These are phyloP conservation scores for Sporothrix brunneoviolacea DNA, from an alignment of 2,329 filamentous ascomycete genomes.

Conservation along the genomic window DNA sequence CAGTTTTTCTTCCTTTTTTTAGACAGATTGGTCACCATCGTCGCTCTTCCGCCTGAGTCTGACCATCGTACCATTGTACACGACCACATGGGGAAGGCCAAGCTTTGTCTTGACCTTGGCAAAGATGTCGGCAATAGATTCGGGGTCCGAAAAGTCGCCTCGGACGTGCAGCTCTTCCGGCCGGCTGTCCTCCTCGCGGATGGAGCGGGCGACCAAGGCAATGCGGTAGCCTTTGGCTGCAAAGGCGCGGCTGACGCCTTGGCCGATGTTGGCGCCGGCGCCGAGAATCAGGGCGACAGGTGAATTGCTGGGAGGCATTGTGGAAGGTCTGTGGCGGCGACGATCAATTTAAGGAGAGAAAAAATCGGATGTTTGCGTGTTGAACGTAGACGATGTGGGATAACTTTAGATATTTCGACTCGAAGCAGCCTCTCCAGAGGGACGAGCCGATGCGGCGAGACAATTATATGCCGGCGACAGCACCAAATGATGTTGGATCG, in stretches of 20 bases:
- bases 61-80: slow-evolving; percentile 39
- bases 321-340: too few species aligned
- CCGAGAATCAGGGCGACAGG: slow-evolving; percentile 35
- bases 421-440: too few species aligned
- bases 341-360: too few species aligned
- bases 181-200: slow-evolving; percentile 25
- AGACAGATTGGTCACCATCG: not conserved
- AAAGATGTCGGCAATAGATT: slow-evolving; percentile 31
- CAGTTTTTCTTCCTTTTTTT: not conserved
- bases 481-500: too few species aligned
- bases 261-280: slow-evolving; percentile 35
- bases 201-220: slow-evolving; percentile 30
- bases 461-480: too few species aligned
- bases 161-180: slow-evolving; percentile 26
- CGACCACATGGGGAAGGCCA: slow-evolving; percentile 35
- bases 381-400: too few species aligned
- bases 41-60: too few species aligned
- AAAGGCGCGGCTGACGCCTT: slow-evolving; percentile 31
- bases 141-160: slow-evolving; percentile 31
- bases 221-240: slow-evolving; percentile 36
- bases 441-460: too few species aligned
- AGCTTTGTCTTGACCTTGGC: slow-evolving; percentile 29
- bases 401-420: too few species aligned
- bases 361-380: too few species aligned
- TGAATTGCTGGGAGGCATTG: not conserved